Conservation (phyloP, 768 basidiomycete species). For the Hysterangium stoloniferum region DNA sequence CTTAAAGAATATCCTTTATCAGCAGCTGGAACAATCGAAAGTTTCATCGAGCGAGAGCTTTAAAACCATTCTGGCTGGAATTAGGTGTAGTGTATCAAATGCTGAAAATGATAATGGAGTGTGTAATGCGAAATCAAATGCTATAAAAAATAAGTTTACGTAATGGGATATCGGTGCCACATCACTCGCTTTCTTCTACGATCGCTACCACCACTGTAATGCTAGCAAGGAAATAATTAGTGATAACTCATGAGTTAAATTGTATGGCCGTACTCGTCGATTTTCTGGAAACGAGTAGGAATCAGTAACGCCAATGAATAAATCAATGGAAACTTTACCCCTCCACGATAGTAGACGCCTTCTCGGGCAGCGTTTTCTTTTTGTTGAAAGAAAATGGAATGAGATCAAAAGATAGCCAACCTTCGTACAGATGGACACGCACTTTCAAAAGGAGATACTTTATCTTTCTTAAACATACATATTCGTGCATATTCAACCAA, state of each 20-base stretch:
- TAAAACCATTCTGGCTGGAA: too few relatives aligned
- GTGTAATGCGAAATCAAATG: too few relatives aligned
- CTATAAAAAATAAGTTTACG: too few relatives aligned
- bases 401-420: not conserved
- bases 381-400: constrained; percentile 4
- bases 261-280: constrained; percentile 63
- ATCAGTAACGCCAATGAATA: not conserved
- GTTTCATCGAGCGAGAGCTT: constrained; percentile 66
- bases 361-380: constrained; percentile 62
- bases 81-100: too few relatives aligned
- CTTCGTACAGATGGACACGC: constrained; percentile 21
- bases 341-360: constrained; percentile 60
- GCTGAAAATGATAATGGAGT: too few relatives aligned
- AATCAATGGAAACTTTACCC: constrained; percentile 45
- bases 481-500: constrained; percentile 59
- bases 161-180: too few relatives aligned
- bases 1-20: constrained; percentile 77
- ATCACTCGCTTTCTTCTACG: constrained; percentile 8
- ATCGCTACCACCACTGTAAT: constrained; percentile 5
- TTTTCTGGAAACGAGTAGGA: constrained; percentile 42
- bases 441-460: constrained; percentile 73
- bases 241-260: not conserved
- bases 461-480: constrained; percentile 60
- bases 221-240: not conserved
- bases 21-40: constrained; percentile 66